Evolutionary conservation across 2,329 filamentous ascomycete genomes (phyloP), one percentile per base, ranked within the genome.

Genomic region (Cryphonectria radicalis): DNA sequence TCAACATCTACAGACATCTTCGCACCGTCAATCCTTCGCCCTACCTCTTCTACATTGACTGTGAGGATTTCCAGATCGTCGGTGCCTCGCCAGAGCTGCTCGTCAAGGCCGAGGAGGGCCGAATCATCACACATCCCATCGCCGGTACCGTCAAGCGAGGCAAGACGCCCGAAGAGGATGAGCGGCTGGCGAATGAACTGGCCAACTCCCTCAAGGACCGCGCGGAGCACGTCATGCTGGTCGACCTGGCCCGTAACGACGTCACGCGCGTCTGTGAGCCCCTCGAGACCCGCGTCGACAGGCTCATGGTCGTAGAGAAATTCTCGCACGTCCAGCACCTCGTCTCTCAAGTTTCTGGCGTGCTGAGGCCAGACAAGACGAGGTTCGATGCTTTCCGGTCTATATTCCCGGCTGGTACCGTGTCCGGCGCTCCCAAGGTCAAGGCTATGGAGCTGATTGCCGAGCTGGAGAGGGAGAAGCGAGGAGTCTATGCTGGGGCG

Each of bases 251-350:
- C 17, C 90, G 96, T 71, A 98, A 99, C 85, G 96, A 99, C 81
- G 90, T 99, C 76, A 98, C 98, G 84, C 91, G 96, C 65, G 93
- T 99, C 32, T 97, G 94, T 81, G 94, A 98, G 82, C 96, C 96
- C 25, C 85, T 91, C 53, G 93, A 93, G 40, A 97, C 95, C 42
- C 90, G 93, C 73, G 96, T 98, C 37, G 96, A 99, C 84, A 90
- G 94, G 68, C 85, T 98, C 74, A 98, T 98, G 95, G 93, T 94
- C 2, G 93, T 97, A 17, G 93, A 97, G 82, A 92, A 92, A 78
- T 99, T 99, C 84, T 96, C 92, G 72, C 96, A 99, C 81, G 96
- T 99, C 40, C 96, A 98, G 86, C 96, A 99, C 81, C 88, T 99
- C 25, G 95, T 97, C 5, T 97, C 94, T 1, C 95, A 99, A 81